phyloP scores from a whole-genome alignment of 257 asterid species.

The Solanum appendiculatum region DNA sequence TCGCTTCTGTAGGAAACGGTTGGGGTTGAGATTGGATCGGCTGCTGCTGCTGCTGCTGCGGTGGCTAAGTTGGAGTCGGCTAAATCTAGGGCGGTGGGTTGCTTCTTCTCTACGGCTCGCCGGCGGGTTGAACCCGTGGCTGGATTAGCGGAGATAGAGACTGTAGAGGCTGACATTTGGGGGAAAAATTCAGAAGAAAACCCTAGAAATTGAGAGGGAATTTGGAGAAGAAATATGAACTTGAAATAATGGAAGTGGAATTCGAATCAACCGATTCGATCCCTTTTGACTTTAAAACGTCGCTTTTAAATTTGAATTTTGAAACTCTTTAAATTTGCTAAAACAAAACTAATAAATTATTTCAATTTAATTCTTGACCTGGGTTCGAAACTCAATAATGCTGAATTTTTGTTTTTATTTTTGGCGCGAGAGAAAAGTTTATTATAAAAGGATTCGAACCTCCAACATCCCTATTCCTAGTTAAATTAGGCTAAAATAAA shows the following conservation, averaged over 20 bases:
- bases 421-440: too few species aligned
- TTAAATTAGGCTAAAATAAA: too few species aligned
- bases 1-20: constrained; percentile 6
- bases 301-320: background rate
- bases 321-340: background rate
- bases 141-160: constrained; percentile 60
- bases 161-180: constrained; percentile 75
- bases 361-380: too few species aligned
- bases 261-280: background rate
- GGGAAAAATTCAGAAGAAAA: background rate
- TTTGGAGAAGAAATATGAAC: background rate
- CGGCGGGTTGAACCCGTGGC: constrained; percentile 61
- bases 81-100: constrained; percentile 18
- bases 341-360: too few species aligned
- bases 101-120: constrained; percentile 43
- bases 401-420: too few species aligned
- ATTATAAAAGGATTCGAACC: too few species aligned
- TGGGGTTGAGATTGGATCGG: constrained; percentile 16
- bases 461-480: too few species aligned
- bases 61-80: constrained; percentile 12
- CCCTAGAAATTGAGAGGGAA: background rate
- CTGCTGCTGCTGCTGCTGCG: constrained; percentile 1
- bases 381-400: too few species aligned
- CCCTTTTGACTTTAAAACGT: background rate
- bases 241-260: background rate